Evolutionary conservation across 2,329 filamentous ascomycete genomes (phyloP), one percentile per base, ranked within the genome.

Genomic region (Ophiostoma sp.): DNA sequence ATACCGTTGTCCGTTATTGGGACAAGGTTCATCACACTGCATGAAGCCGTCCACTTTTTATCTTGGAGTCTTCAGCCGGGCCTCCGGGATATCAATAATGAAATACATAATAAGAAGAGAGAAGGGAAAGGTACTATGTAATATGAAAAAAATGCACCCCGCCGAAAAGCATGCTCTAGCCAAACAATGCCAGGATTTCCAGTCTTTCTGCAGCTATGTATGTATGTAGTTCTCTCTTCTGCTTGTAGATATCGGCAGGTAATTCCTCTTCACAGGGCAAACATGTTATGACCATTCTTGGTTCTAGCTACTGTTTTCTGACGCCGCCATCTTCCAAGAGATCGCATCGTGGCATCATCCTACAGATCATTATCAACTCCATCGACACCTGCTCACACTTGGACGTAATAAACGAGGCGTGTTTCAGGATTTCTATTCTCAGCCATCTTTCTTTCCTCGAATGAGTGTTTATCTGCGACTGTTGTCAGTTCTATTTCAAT

Each of bases 381-480:
- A 48, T 48, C 44, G 17, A 48, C 44, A 48, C 44, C n/a, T 48
- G 44, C 17, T 27, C 11, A 62, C 13, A 62, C 57, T 33, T 27
- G 27, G 57, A 20, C 27, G 11, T 23, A 60, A 62, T 62, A 62
- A 62, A 62, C 57, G 27, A 62, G 57, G 57, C 57, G 57, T 33
- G 57, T 62, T 62, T 62, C 57, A 33, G 20, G 4, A 33, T 35
- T 8, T 62, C 57, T 62, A 62, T 35, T 62, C 57, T 62, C 57
- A 20, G 57, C 57, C 57, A 62, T 35, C 7, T 27, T 6, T 7
- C 27, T 31, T 33, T 15, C 13, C 23, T 57, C 13, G 27, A 23
- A 27, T 17, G 27, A 31, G 54, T 33, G 4, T 17, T 17, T 60
- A 33, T 15, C 33, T 11, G 54, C 13, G 52, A 23, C 44, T 48